Conservation (phyloP, 2,329 filamentous ascomycete species). For the Gyromitra esculenta region DNA sequence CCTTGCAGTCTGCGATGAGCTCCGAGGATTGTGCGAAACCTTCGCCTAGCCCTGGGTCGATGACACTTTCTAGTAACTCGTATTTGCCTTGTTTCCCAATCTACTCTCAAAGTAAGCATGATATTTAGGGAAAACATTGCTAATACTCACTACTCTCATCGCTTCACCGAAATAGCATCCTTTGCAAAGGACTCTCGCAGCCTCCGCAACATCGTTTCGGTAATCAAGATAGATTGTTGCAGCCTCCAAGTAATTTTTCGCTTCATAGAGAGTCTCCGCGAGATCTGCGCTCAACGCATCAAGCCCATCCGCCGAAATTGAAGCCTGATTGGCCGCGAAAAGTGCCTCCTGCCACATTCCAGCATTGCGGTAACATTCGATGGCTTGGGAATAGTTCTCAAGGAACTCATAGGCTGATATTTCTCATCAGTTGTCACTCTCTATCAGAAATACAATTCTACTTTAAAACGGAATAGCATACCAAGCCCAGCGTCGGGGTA, state of each 20-base stretch:
- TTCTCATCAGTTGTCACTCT: slow-evolving; percentile 11
- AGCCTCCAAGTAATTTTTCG: slow-evolving; percentile 82
- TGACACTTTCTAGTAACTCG: slow-evolving; percentile 72
- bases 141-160: slow-evolving; percentile 69
- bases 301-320: slow-evolving; percentile 70
- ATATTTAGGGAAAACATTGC: not conserved
- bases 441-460: not conserved
- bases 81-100: slow-evolving; percentile 70
- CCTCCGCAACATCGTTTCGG: slow-evolving; percentile 74
- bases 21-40: slow-evolving; percentile 85
- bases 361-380: slow-evolving; percentile 82
- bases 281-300: slow-evolving; percentile 75
- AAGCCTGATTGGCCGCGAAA: slow-evolving; percentile 76
- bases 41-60: slow-evolving; percentile 83
- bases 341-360: slow-evolving; percentile 93
- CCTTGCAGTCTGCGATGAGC: slow-evolving; percentile 90
- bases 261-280: slow-evolving; percentile 80
- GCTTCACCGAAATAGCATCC: slow-evolving; percentile 89
- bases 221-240: slow-evolving; percentile 84
- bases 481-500: slow-evolving; percentile 85
- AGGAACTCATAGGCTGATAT: slow-evolving; percentile 83
- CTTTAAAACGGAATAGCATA: slow-evolving; percentile 55
- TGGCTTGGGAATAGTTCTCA: slow-evolving; percentile 76
- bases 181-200: slow-evolving; percentile 82
- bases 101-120: slow-evolving; percentile 27